These are phyloP conservation scores for Blastomyces parvus DNA, from an alignment of 2,329 filamentous ascomycete genomes.

Conservation along the genomic window DNA sequence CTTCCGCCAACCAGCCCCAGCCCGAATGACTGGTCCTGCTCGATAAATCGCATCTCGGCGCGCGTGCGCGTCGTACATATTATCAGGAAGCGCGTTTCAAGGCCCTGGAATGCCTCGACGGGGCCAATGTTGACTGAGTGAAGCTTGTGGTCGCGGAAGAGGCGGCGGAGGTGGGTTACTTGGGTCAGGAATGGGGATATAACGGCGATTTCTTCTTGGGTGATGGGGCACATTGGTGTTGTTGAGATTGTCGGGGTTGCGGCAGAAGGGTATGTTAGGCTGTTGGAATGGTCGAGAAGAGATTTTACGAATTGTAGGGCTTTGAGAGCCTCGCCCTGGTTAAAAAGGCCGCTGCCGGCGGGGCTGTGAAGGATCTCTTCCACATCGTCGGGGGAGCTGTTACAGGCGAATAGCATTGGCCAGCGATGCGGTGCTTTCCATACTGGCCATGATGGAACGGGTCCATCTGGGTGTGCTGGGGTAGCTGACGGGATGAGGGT, in stretches of 20 bases:
- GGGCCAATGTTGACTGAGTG: slow-evolving; percentile 38
- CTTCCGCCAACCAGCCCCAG: slow-evolving; percentile 31
- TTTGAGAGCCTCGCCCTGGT: slow-evolving; percentile 16
- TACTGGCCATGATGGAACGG: slow-evolving; percentile 22
- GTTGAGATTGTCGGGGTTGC: not conserved
- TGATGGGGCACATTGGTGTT: slow-evolving; percentile 16
- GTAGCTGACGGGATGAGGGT: slow-evolving; percentile 35
- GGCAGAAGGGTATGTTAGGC: slow-evolving; percentile 22
- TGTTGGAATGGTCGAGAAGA: slow-evolving; percentile 22
- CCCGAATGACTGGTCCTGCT: slow-evolving; percentile 16
- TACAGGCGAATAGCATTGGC: slow-evolving; percentile 36
- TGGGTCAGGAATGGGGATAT: slow-evolving; percentile 40
- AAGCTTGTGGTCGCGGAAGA: slow-evolving; percentile 26
- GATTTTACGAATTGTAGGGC: slow-evolving; percentile 14
- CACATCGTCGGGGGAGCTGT: slow-evolving; percentile 32
- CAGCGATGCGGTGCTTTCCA: slow-evolving; percentile 32
- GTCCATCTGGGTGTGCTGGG: slow-evolving; percentile 8
- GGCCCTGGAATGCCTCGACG: slow-evolving; percentile 39
- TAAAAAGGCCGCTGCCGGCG: slow-evolving; percentile 16
- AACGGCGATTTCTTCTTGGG: slow-evolving; percentile 33
- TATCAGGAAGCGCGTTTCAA: slow-evolving; percentile 37
- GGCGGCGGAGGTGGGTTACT: slow-evolving; percentile 31
- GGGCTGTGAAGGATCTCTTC: slow-evolving; percentile 26
- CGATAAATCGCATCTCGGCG: slow-evolving; percentile 15
- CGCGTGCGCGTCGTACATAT: slow-evolving; percentile 36